Base-by-base conservation (phyloP, 768 basidiomycete species). In the Multifurca ochricompacta region DNA sequence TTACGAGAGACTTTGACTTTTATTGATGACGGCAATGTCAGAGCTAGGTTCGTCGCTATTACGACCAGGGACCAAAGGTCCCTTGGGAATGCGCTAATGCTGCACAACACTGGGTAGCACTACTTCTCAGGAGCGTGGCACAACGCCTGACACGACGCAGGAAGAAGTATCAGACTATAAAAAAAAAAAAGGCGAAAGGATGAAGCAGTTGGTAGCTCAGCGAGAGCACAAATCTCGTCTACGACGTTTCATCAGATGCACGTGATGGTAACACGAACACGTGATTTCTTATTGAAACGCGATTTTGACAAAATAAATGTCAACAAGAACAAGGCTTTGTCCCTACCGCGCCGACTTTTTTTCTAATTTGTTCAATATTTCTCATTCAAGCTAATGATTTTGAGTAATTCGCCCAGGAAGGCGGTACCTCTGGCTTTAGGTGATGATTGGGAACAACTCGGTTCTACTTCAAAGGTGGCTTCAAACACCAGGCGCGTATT, bases 401-500 rank as follows among this genome's bases (percentile, higher is more conserved):
- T 86, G 48, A 82, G 72, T 64, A 71, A 74, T 23, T 86, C 87
- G 32, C 87, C 87, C 39, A 75, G 87, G 54, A 90, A 90, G 70
- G 71, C 77, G 6, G 74, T 89, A 8, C 85, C 87, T 35, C 74
- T 90, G 30, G 77, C 85, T n/a, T 77, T 71, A 62, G 86, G 84
- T 40, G 81, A 87, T 57, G 82, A 81, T 61, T 64, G 73, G 25
- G 73, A 76, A 41, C 71, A 75, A 45, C 71, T 62, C 47, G 57
- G 52, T 42, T 58, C 69, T 28, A 70, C 67, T 31, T 69, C 77
- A 37, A 68, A 69, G 16, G 66, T 63, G 9, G 64, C 70, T 30
- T 67, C 71, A 47, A 62, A 80, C 59, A 93, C 86, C 6, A 84
- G 78, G 67, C 85, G 92, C 65, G 87, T 85, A 23, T 95, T 94